These are phyloP conservation scores for Miscanthus sacchariflorus DNA, from an alignment of 202 grass and related monocot species.

Conservation along the genomic window DNA sequence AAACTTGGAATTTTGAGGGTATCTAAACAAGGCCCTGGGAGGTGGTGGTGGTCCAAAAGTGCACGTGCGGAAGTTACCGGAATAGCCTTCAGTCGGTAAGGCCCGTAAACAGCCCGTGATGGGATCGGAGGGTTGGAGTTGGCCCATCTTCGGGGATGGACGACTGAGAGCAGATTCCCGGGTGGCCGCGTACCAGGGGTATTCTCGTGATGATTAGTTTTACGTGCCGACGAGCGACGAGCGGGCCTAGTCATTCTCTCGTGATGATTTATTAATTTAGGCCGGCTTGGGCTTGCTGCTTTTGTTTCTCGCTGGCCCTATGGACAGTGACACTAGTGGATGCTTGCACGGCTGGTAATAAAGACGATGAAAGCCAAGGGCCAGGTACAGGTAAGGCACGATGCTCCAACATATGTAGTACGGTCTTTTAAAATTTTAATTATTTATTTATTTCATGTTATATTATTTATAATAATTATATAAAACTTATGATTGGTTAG, in stretches of 20 bases:
- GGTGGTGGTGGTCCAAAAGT: constrained; percentile 20
- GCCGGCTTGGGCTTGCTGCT: neutral
- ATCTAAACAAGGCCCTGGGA: too few relatives aligned
- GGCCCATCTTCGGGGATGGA: neutral
- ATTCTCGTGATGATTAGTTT: neutral
- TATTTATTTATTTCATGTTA: too few relatives aligned
- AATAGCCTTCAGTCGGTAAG: neutral
- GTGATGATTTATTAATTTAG: neutral
- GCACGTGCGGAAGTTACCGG: constrained; percentile 11
- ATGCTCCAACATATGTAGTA: too few relatives aligned
- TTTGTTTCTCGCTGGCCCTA: neutral
- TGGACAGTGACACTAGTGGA: neutral
- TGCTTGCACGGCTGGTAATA: neutral
- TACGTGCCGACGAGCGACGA: neutral
- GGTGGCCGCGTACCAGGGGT: neutral
- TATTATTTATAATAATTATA: too few relatives aligned
- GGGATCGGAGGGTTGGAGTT: neutral
- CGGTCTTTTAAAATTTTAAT: too few relatives aligned
- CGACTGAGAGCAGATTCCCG: neutral
- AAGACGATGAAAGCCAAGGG: neutral
- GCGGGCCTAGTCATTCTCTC: neutral
- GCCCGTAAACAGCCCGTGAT: too few relatives aligned
- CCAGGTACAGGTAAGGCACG: too few relatives aligned
- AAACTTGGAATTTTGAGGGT: too few relatives aligned
- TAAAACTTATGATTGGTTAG: too few relatives aligned